A percentile compares a stretch with the other conserved stretches of the same genome.
phyloP scores from a whole-genome alignment of 495 filamentous ascomycete genomes.

The Cercophora newfieldiana region DNA sequence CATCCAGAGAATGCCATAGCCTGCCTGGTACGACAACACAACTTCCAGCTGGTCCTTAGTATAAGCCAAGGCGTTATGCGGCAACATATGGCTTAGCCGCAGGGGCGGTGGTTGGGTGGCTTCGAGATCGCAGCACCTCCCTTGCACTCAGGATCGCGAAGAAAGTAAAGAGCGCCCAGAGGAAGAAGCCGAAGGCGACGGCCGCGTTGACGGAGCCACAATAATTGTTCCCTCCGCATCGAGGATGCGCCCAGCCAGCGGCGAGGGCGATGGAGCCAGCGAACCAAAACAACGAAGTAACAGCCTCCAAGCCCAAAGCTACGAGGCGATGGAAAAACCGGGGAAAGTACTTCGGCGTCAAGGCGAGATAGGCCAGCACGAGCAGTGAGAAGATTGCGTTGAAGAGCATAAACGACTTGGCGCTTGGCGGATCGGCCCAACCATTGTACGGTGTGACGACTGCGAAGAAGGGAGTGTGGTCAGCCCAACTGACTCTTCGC shows the following conservation, averaged over 20 bases:
- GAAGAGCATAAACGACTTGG: slow-evolving; percentile 74
- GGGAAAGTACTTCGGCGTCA: slow-evolving; percentile 62
- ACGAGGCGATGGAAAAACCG: slow-evolving; percentile 58
- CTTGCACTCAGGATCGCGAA: slow-evolving; percentile 39
- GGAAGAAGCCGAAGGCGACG: slow-evolving; percentile 49
- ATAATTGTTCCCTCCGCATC: slow-evolving; percentile 29
- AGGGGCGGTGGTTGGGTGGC: slow-evolving; percentile 25
- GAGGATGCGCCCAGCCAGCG: slow-evolving; percentile 53
- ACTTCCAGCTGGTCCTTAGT: not conserved
- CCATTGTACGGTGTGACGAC: slow-evolving; percentile 38
- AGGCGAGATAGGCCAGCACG: slow-evolving; percentile 62
- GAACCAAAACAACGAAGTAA: slow-evolving; percentile 91
- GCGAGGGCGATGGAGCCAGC: slow-evolving; percentile 75
- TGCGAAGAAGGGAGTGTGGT: slow-evolving; percentile 18
- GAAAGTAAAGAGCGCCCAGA: slow-evolving; percentile 44
- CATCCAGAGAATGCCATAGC: not conserved
- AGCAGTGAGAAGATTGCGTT: slow-evolving; percentile 70
- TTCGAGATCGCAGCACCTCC: slow-evolving; percentile 37
- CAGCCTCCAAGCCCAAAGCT: slow-evolving; percentile 62
- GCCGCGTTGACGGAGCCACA: slow-evolving; percentile 46
- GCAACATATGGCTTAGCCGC: slow-evolving; percentile 33
- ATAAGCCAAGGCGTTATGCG: slow-evolving; percentile 22
- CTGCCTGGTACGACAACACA: not conserved
- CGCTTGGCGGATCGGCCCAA: slow-evolving; percentile 41
- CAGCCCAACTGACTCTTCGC: not conserved